phyloP scores from a whole-genome alignment of 257 asterid species.

The Marsdenia floribunda region DNA sequence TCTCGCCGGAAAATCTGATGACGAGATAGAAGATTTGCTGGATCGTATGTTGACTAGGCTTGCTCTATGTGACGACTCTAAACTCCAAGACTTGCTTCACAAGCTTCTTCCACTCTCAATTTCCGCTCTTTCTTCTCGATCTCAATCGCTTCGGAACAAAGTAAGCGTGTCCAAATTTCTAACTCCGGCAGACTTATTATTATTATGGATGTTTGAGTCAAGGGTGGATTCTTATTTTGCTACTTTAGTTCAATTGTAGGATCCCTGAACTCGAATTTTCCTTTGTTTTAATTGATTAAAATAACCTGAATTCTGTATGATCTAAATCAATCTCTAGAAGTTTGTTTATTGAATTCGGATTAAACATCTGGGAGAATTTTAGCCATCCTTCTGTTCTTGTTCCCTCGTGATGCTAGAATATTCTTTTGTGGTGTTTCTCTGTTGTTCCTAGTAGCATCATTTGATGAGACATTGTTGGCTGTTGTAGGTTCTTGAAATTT shows the following conservation, averaged over 20 bases:
- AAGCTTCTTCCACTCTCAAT: conserved; percentile 85
- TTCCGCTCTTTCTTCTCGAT: conserved; percentile 66
- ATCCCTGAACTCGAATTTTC: not conserved
- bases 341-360: not conserved
- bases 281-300: not conserved
- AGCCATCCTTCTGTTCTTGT: not conserved
- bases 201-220: not conserved
- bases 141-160: conserved; percentile 70
- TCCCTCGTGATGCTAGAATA: not conserved
- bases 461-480: not conserved
- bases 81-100: conserved; percentile 82
- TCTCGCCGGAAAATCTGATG: conserved; percentile 65
- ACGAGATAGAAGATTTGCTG: conserved; percentile 68
- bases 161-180: conserved; percentile 26
- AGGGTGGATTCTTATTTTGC: not conserved
- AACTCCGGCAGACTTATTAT: not conserved
- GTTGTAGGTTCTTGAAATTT: conserved; percentile 53
- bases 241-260: not conserved
- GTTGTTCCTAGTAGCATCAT: not conserved
- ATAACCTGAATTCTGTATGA: not conserved
- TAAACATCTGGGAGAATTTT: not conserved
- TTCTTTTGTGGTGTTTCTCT: not conserved
- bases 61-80: conserved; percentile 88
- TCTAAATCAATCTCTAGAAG: not conserved
- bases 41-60: conserved; percentile 90